Conservation (phyloP, 352 stramenopile genomes). For the Phytophthora rubi region DNA sequence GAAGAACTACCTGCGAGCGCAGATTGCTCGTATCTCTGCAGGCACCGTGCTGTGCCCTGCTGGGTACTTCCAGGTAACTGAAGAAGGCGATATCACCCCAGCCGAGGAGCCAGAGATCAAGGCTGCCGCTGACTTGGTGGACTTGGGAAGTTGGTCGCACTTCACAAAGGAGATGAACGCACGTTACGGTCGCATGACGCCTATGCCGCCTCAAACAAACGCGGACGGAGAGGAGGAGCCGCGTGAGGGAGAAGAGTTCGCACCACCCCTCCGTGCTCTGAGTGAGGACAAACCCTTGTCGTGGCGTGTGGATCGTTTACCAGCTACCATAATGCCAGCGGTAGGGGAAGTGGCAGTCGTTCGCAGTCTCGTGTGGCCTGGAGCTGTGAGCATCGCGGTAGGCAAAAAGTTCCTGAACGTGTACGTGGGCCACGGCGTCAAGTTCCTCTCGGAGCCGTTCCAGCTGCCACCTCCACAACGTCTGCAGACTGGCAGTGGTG, state of each 20-base stretch:
- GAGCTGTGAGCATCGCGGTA: conserved; percentile 84
- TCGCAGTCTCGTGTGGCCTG: conserved; percentile 85
- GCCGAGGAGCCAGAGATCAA: conserved; percentile 78
- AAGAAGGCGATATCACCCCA: conserved; percentile 77
- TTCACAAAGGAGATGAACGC: conserved; percentile 90
- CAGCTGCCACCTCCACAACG: conserved; percentile 58
- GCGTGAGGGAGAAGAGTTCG: conserved; percentile 74
- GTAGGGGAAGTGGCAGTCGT: conserved; percentile 72
- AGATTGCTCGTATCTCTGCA: conserved; percentile 90
- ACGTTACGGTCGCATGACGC: conserved; percentile 72
- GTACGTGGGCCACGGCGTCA: conserved; percentile 89
- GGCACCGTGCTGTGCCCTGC: conserved; percentile 81
- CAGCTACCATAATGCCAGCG: conserved; percentile 65
- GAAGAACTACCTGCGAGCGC: conserved; percentile 86
- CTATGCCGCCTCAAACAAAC: conserved; percentile 76
- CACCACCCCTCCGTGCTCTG: conserved; percentile 56
- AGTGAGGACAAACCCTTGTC: conserved; percentile 69
- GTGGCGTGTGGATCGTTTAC: conserved; percentile 82
- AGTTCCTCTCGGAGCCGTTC: conserved; percentile 68
- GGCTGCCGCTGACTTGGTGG: conserved; percentile 68
- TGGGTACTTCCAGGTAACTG: conserved; percentile 84
- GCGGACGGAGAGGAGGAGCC: conserved; percentile 75
- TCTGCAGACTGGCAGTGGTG: conserved; percentile 58
- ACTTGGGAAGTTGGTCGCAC: conserved; percentile 86
- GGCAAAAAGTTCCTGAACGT: conserved; percentile 91